A percentile compares a stretch with the other conserved stretches of the same genome.
Conservation (phyloP, 148 eudicot species). For the Polygonum maritimum region DNA sequence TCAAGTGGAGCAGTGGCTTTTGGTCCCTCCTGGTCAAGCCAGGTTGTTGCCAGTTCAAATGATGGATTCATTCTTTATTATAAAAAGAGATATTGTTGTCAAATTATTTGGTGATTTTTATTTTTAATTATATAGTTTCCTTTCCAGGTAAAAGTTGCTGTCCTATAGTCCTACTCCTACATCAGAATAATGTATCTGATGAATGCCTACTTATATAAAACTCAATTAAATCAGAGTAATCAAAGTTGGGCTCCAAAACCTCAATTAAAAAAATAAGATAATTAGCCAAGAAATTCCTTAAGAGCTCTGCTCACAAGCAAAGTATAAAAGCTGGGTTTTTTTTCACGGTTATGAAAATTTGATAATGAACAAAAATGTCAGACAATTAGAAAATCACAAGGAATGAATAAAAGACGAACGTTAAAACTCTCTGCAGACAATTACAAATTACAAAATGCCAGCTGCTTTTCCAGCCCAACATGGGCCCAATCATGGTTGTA, state of each 20-base stretch:
- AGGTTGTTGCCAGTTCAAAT: slow-evolving; percentile 7
- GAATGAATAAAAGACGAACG: neutral
- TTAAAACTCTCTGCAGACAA: neutral
- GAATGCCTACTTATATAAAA: neutral
- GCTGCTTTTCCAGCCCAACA: neutral
- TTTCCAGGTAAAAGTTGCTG: neutral
- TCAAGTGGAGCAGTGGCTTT: slow-evolving; percentile 4
- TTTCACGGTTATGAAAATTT: neutral
- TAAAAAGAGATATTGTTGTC: neutral
- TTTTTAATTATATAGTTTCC: neutral
- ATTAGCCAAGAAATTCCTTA: too few relatives aligned
- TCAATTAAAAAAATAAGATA: neutral
- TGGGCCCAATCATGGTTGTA: neutral
- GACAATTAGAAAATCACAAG: neutral
- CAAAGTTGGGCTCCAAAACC: neutral
- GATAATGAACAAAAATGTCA: neutral
- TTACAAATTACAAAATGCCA: neutral
- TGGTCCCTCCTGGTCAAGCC: neutral
- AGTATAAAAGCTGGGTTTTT: neutral
- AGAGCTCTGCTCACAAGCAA: neutral
- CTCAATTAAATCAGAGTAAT: neutral
- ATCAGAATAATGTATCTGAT: neutral
- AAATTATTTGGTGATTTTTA: neutral
- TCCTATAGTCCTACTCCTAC: neutral
- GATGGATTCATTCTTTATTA: neutral